Evolutionary conservation across 306 rosid genomes (phyloP).

Genomic region (Cicer bijugum): DNA sequence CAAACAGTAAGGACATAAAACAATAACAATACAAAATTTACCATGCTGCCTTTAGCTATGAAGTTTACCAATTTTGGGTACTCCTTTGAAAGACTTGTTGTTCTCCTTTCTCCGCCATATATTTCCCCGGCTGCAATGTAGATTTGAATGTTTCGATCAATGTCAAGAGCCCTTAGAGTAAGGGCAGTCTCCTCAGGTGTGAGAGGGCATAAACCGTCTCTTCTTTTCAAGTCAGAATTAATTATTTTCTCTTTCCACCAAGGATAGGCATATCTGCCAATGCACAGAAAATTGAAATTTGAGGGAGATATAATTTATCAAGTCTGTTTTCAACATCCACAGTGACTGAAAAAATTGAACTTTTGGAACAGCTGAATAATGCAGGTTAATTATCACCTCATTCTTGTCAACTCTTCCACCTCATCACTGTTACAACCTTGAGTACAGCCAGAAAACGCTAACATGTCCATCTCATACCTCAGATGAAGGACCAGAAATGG

Average conservation of each 20-base stretch:
- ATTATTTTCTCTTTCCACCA: slow-evolving; percentile 99
- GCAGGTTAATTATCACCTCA: slow-evolving; percentile 68
- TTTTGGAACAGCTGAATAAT: slow-evolving; percentile 16
- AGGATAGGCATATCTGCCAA: slow-evolving; percentile 93
- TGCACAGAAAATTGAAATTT: slow-evolving; percentile 34
- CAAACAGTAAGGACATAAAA: slow-evolving; percentile 28
- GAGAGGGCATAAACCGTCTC: slow-evolving; percentile 93
- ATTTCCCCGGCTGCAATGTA: slow-evolving; percentile 99
- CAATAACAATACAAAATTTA: slow-evolving; percentile 26
- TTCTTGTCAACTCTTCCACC: slow-evolving; percentile 95
- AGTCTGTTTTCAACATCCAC: slow-evolving; percentile 9
- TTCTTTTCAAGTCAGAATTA: slow-evolving; percentile 92
- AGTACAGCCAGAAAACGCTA: slow-evolving; percentile 98
- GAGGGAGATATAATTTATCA: slow-evolving; percentile 1
- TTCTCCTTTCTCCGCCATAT: slow-evolving; percentile 87
- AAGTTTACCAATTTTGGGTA: slow-evolving; percentile 78
- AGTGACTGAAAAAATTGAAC: slow-evolving; percentile 30
- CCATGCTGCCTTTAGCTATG: slow-evolving; percentile 29
- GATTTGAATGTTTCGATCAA: slow-evolving; percentile 87
- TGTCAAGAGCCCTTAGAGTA: slow-evolving; percentile 78
- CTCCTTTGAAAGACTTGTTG: slow-evolving; percentile 73
- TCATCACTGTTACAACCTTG: slow-evolving; percentile 92
- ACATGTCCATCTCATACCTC: slow-evolving; percentile 98
- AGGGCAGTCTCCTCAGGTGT: slow-evolving; percentile 99
- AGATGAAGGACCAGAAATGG: slow-evolving; percentile 94